Conservation (phyloP, 139 green algal genomes). For the Coelastrella sp. region DNA sequence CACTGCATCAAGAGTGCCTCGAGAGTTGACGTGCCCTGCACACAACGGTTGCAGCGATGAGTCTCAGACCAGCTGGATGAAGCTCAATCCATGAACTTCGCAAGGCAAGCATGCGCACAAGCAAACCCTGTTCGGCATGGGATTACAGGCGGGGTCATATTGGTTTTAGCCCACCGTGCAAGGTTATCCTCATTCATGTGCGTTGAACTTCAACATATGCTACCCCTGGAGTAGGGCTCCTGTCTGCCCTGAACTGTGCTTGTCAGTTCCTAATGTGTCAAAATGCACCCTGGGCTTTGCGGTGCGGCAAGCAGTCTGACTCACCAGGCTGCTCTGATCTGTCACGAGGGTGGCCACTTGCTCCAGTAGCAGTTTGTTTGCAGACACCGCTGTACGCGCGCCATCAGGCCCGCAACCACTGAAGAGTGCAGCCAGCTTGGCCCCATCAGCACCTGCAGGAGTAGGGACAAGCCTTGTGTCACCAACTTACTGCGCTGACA, state of each 20-base stretch:
- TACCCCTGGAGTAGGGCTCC: too few species aligned
- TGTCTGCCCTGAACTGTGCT: neutral
- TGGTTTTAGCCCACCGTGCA: too few species aligned
- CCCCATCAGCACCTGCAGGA: neutral
- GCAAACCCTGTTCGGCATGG: too few species aligned
- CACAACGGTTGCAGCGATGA: neutral
- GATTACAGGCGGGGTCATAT: too few species aligned
- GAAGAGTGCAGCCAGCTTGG: neutral
- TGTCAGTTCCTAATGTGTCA: neutral
- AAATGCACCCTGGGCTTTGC: neutral
- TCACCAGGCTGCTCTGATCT: neutral
- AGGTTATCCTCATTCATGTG: too few species aligned
- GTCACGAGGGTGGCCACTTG: neutral
- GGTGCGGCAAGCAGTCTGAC: neutral
- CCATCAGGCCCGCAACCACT: conserved; percentile 27
- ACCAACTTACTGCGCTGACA: neutral
- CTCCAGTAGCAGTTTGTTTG: neutral
- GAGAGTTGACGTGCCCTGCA: neutral
- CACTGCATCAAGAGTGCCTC: conserved; percentile 11
- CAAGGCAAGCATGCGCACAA: too few species aligned
- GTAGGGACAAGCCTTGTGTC: neutral
- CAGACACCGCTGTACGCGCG: neutral
- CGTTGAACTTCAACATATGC: too few species aligned
- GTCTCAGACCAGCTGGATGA: neutral
- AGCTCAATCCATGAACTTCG: neutral